Conservation (phyloP, 495 filamentous ascomycete genomes). For the Chlorociboria aeruginascens region DNA sequence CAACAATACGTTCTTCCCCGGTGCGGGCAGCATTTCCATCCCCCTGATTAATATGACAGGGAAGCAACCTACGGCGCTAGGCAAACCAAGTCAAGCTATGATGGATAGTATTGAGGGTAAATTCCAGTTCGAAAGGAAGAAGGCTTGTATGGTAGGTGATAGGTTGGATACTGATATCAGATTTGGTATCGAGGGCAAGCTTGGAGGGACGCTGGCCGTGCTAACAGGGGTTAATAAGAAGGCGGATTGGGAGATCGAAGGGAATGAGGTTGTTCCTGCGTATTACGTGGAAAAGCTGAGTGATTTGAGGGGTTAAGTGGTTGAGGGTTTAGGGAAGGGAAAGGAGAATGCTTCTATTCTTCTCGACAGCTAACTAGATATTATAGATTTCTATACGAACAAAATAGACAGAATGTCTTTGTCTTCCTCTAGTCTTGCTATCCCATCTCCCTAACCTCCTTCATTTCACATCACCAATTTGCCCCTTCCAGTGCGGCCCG, state of each 20-base stretch:
- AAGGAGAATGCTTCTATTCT: neutral
- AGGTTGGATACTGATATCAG: constrained; percentile 89
- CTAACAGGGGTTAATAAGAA: constrained; percentile 80
- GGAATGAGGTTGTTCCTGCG: constrained; percentile 48
- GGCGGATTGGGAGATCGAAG: constrained; percentile 62
- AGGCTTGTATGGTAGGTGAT: constrained; percentile 94
- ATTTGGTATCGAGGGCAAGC: constrained; percentile 81
- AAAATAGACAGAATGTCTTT: too few species aligned
- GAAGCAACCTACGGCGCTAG: constrained; percentile 60
- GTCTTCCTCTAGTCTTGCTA: too few species aligned
- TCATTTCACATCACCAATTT: too few species aligned
- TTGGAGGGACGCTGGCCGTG: constrained; percentile 86
- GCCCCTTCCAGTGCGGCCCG: too few species aligned
- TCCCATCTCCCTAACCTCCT: too few species aligned
- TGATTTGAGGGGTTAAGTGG: constrained; percentile 43
- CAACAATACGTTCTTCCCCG: constrained; percentile 73
- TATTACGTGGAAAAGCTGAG: constrained; percentile 75
- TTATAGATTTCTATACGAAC: neutral
- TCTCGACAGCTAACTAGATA: neutral
- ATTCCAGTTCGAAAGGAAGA: constrained; percentile 72
- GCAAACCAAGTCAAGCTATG: constrained; percentile 97
- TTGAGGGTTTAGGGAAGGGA: too few species aligned
- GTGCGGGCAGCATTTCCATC: constrained; percentile 72
- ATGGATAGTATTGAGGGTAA: constrained; percentile 98
- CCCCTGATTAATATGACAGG: constrained; percentile 67